Conservation (phyloP, 495 filamentous ascomycete species). For the Aspergillus baeticus region DNA sequence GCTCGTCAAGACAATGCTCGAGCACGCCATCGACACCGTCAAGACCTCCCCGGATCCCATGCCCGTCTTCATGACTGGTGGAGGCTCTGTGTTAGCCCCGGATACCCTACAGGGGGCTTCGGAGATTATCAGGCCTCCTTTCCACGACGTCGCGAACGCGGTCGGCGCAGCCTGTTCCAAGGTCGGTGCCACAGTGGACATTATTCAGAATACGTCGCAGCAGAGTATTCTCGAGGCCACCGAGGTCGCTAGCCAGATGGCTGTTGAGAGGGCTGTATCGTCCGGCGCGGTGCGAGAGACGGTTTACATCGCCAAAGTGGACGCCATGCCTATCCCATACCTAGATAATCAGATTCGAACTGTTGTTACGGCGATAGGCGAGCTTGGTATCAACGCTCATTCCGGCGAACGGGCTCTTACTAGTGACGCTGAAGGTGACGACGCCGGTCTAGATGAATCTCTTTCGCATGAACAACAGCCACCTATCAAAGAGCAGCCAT, state of each 20-base stretch:
- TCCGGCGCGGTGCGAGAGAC: slow-evolving; percentile 31
- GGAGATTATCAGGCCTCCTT: slow-evolving; percentile 10
- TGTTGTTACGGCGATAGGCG: too few relatives aligned
- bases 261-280: slow-evolving; percentile 37
- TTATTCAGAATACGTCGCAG: slow-evolving; percentile 33
- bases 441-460: too few relatives aligned
- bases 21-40: slow-evolving; percentile 22
- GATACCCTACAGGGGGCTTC: too few relatives aligned
- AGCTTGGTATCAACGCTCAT: too few relatives aligned
- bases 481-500: too few relatives aligned
- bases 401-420: too few relatives aligned
- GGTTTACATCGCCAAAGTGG: slow-evolving; percentile 33
- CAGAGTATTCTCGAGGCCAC: too few relatives aligned
- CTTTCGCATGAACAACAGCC: too few relatives aligned
- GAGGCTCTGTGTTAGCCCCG: slow-evolving; percentile 23
- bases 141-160: slow-evolving; percentile 52
- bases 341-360: slow-evolving; percentile 3
- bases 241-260: slow-evolving; percentile 33
- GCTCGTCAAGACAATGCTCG: too few relatives aligned
- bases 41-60: slow-evolving; percentile 24
- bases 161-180: slow-evolving; percentile 54
- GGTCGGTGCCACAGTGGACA: slow-evolving; percentile 48
- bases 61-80: slow-evolving; percentile 23
- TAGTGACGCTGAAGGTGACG: too few relatives aligned
- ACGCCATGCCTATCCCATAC: slow-evolving; percentile 37